These are phyloP conservation scores for Trichoderma arundinaceum DNA, from an alignment of 2,329 filamentous ascomycete genomes.

Conservation along the genomic window DNA sequence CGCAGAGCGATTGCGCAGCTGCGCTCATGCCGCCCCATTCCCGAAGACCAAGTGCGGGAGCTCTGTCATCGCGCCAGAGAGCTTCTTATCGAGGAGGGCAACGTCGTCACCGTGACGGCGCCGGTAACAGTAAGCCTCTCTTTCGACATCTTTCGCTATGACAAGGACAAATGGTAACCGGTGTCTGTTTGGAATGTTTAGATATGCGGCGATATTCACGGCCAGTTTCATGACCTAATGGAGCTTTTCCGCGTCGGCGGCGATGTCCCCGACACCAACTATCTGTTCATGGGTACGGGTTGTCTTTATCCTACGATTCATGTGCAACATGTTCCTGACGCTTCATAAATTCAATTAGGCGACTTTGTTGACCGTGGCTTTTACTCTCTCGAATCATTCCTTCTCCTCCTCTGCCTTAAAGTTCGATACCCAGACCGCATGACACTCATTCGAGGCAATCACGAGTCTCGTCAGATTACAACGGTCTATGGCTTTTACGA, in stretches of 20 bases:
- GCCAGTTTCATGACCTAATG: conserved; percentile 96
- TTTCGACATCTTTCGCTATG: neutral
- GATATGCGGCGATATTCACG: conserved; percentile 97
- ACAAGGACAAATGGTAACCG: neutral
- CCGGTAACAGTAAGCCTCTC: conserved; percentile 78
- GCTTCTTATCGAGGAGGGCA: conserved; percentile 94
- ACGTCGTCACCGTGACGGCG: conserved; percentile 93
- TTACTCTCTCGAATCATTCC: conserved; percentile 96
- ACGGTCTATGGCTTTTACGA: conserved; percentile 99
- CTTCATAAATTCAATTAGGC: conserved; percentile 53
- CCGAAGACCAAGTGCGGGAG: conserved; percentile 92
- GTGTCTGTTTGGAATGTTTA: conserved; percentile 41
- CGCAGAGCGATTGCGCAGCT: conserved; percentile 89
- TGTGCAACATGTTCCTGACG: neutral
- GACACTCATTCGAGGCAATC: conserved; percentile 92
- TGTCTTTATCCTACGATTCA: neutral
- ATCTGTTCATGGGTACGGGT: conserved; percentile 86
- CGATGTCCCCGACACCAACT: conserved; percentile 93
- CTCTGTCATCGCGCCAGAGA: conserved; percentile 97
- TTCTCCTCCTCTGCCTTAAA: conserved; percentile 93
- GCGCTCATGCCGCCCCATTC: conserved; percentile 93
- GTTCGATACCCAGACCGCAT: conserved; percentile 97
- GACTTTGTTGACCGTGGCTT: conserved; percentile 98
- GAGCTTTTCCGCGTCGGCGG: conserved; percentile 93
- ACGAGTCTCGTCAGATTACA: conserved; percentile 96